These are phyloP conservation scores for Lentinula edodes DNA, from an alignment of 768 basidiomycete species.

Conservation along the genomic window DNA sequence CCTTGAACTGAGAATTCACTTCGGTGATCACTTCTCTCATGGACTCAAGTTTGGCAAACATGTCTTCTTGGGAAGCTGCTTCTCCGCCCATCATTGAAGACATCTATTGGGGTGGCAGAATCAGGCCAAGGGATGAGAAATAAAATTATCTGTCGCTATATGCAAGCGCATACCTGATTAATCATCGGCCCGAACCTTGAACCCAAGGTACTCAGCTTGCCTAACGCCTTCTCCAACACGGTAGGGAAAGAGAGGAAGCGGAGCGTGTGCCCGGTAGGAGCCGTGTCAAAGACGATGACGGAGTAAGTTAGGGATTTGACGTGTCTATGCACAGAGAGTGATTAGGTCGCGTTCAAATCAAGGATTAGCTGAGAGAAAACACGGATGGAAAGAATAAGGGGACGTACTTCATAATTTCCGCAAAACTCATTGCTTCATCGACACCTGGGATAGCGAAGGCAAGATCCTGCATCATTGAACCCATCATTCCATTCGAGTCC, in stretches of 20 bases:
- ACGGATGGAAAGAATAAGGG: no score
- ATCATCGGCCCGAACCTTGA: conserved; percentile 98
- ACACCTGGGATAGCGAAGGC: conserved; percentile 99
- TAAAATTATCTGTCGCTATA: neutral
- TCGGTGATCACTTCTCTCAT: conserved; percentile 98
- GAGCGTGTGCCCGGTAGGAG: conserved; percentile 96
- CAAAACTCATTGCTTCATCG: conserved; percentile 99
- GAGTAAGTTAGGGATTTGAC: conserved; percentile 99
- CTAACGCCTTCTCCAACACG: conserved; percentile 94
- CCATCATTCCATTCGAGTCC: conserved; percentile 92
- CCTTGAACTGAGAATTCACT: conserved; percentile 99
- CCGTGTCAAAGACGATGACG: conserved; percentile 99
- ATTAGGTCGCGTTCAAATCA: neutral
- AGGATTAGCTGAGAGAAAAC: neutral
- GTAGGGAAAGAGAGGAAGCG: conserved; percentile 99
- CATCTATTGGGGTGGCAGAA: conserved; percentile 49
- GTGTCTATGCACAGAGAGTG: conserved; percentile 49
- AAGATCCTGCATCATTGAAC: conserved; percentile 99
- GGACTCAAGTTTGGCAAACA: conserved; percentile 96
- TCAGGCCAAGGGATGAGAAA: neutral
- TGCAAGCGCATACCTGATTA: conserved; percentile 48
- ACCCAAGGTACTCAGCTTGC: conserved; percentile 90
- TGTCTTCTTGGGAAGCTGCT: conserved; percentile 88
- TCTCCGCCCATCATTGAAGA: conserved; percentile 95
- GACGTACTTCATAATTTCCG: conserved; percentile 98